These are phyloP conservation scores for Trichosphaerium sp. DNA, from an alignment of 78 protist species.

Conservation along the genomic window DNA sequence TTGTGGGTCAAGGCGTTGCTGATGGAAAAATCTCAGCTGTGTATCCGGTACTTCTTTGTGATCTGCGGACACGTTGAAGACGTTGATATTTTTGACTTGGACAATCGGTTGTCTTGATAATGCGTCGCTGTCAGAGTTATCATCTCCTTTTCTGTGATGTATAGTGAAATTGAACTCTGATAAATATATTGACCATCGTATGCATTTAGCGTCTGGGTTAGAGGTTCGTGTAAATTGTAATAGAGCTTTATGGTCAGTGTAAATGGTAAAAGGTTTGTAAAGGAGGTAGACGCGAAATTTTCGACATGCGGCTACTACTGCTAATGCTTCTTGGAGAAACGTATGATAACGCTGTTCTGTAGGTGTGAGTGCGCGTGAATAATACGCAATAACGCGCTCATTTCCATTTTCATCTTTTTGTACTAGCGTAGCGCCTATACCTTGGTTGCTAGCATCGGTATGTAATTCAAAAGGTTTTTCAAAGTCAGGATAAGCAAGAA, in stretches of 20 bases:
- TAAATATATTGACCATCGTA: not conserved
- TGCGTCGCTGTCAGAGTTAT: not conserved
- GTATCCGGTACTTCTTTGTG: not conserved
- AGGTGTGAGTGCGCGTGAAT: not conserved
- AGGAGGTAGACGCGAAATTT: not conserved
- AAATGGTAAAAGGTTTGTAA: not conserved
- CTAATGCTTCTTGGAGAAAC: slow-evolving; percentile 10
- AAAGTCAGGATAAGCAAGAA: not conserved
- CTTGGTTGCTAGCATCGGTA: slow-evolving; percentile 24
- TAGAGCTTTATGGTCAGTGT: slow-evolving; percentile 26
- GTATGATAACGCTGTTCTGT: slow-evolving; percentile 10
- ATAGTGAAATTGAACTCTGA: not conserved
- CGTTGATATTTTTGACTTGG: not conserved
- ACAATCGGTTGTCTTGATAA: slow-evolving; percentile 11
- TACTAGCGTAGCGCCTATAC: slow-evolving; percentile 13
- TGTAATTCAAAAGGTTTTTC: not conserved
- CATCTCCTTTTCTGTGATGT: not conserved
- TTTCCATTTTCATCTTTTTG: slow-evolving; percentile 2
- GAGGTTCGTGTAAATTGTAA: not conserved
- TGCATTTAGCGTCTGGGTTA: not conserved
- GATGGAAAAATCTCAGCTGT: not conserved
- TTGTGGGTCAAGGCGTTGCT: not conserved
- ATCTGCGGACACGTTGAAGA: not conserved
- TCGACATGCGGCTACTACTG: not conserved
- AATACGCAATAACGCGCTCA: slow-evolving; percentile 7